phyloP scores from a whole-genome alignment of 257 asterid genomes.

The Lycium ferocissimum region DNA sequence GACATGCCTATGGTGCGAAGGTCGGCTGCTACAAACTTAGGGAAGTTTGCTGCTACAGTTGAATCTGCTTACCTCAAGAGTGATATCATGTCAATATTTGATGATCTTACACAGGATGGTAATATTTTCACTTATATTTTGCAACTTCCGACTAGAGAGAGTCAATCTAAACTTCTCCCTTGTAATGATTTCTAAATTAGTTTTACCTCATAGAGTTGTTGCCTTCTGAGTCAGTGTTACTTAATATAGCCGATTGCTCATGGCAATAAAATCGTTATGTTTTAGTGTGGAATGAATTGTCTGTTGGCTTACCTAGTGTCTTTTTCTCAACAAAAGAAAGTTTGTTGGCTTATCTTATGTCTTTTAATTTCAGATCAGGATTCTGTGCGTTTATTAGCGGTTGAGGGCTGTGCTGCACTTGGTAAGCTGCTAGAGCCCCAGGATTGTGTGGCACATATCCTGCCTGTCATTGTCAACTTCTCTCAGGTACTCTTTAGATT shows the following conservation, averaged over 20 bases:
- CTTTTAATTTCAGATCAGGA: slow-evolving; percentile 70
- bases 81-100: slow-evolving; percentile 59
- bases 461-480: slow-evolving; percentile 89
- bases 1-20: slow-evolving; percentile 98
- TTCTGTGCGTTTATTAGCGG: slow-evolving; percentile 90
- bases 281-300: neutral
- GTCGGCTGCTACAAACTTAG: slow-evolving; percentile 80
- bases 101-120: slow-evolving; percentile 62
- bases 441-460: slow-evolving; percentile 88
- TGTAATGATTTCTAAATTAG: neutral
- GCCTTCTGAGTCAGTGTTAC: neutral
- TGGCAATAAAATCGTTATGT: neutral
- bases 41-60: slow-evolving; percentile 59
- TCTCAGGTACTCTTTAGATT: slow-evolving; percentile 43
- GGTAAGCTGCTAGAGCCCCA: slow-evolving; percentile 94
- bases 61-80: slow-evolving; percentile 56
- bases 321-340: too few species aligned
- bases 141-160: neutral
- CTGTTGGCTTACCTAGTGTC: neutral
- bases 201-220: neutral
- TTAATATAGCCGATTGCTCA: neutral
- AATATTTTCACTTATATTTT: slow-evolving; percentile 15
- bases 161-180: neutral
- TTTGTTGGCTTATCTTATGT: neutral
- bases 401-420: slow-evolving; percentile 93